Evolutionary conservation across 2,329 filamentous ascomycete species (phyloP).

Genomic region (Cladosporium oxysporum): DNA sequence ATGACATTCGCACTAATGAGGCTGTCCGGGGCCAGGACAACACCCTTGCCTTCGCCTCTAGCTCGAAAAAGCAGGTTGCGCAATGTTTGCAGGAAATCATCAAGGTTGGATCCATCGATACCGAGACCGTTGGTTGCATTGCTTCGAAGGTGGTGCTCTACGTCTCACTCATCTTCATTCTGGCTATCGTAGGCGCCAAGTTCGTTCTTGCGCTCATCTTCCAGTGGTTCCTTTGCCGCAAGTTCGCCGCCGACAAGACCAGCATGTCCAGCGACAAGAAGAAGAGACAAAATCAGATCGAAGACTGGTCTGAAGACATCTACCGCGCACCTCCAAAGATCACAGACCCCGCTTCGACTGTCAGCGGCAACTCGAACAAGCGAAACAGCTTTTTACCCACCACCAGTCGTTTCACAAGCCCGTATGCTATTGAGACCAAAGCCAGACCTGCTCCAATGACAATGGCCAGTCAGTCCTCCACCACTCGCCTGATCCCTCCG

Average conservation of each 20-base stretch:
- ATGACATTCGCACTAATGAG: slow-evolving; percentile 71
- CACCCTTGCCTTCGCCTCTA: slow-evolving; percentile 81
- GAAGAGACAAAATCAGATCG: slow-evolving; percentile 87
- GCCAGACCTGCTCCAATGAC: slow-evolving; percentile 71
- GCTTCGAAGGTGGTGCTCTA: slow-evolving; percentile 97
- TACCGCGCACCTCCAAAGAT: slow-evolving; percentile 86
- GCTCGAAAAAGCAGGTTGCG: slow-evolving; percentile 68
- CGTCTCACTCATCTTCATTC: slow-evolving; percentile 85
- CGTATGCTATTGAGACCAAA: slow-evolving; percentile 73
- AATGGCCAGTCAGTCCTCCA: slow-evolving; percentile 87
- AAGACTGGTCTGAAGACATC: slow-evolving; percentile 97
- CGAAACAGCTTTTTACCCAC: slow-evolving; percentile 87
- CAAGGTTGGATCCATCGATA: slow-evolving; percentile 94
- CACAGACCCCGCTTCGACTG: slow-evolving; percentile 65
- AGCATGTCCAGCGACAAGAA: slow-evolving; percentile 79
- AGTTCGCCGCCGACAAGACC: slow-evolving; percentile 82
- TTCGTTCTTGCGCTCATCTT: slow-evolving; percentile 89
- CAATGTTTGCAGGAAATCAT: slow-evolving; percentile 91
- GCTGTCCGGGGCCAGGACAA: slow-evolving; percentile 81
- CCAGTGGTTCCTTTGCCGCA: slow-evolving; percentile 91
- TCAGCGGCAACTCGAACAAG: slow-evolving; percentile 73
- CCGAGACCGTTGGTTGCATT: slow-evolving; percentile 94
- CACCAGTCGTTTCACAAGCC: slow-evolving; percentile 90
- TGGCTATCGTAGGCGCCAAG: slow-evolving; percentile 81
- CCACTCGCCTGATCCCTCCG: slow-evolving; percentile 66